Base-by-base conservation (phyloP, 73 alveolate genomes). In the Symbiodinium natans region DNA sequence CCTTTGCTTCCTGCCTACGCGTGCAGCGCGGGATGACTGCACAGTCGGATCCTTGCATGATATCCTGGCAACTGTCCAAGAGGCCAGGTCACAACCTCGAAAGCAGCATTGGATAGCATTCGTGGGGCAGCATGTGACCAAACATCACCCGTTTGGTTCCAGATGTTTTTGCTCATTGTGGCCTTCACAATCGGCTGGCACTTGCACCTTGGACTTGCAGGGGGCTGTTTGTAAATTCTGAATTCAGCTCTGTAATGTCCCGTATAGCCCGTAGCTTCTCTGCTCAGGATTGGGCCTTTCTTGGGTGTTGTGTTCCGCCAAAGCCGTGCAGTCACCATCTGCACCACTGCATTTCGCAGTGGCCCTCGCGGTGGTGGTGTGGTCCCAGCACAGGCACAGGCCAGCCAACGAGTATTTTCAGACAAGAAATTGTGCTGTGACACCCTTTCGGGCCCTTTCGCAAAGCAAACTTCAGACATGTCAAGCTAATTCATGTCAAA, bases 121-220 rank as follows among this genome's bases (percentile, higher is more conserved):
- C 59, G 59, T 9, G 59, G 21, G 13, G 59, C 13, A 46, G 59
- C 13, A 46, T 6, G 6, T 46, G 59, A 46, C 59, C 59, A 46
- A 46, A 9, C 59, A 6, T 46, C 80, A 3, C 80, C 17, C 21
- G 80, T 17, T 17, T 63, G 36, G 13, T 6, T 10, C 23, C 82
- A 90, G 97, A 73, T 90, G 88, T 13, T 73, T 43, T 41, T 90
- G 87, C 97, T 90, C 39, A 42, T 90, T 39, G 97, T 89, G 33
- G 97, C 97, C 68, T 90, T 90, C 97, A 90, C 88, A 23, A 85
- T 90, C 17, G 97, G 97, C 39, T 90, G 97, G 97, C 97, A 90
- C 36, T 90, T 90, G 97, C 17, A 34, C 75, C 88, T 90, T 15
- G 87, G 89, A 56, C 39, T 29, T 2, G 31, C 6, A 31, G 19